These are phyloP conservation scores for Myxozyma mucilagina DNA, from an alignment of 805 yeast genomes.

Conservation along the genomic window DNA sequence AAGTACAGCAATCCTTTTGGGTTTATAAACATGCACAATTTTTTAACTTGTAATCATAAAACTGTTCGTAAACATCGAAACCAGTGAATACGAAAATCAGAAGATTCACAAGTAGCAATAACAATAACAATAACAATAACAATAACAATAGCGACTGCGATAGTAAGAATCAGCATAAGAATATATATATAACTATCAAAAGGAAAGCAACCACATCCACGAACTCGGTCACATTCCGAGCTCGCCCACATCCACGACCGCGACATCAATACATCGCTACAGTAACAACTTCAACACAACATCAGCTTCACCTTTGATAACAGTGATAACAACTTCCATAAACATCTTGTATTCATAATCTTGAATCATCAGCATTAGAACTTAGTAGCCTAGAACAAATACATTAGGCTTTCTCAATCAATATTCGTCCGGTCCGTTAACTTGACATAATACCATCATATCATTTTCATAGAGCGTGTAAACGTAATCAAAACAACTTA, in stretches of 20 bases:
- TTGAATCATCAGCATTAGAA: constrained; percentile 5
- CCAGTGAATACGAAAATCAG: no score
- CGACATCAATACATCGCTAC: no score
- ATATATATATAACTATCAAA: no score
- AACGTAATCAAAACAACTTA: background rate
- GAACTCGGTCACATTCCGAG: no score
- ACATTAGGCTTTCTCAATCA: background rate
- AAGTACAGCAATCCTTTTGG: no score
- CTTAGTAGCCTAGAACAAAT: background rate
- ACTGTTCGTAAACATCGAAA: no score
- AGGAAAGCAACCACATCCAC: no score
- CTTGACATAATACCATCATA: constrained; percentile 10
- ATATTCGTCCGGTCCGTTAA: constrained; percentile 6
- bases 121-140: no score
- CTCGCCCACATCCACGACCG: no score
- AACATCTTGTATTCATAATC: background rate
- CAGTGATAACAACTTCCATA: constrained; percentile 11
- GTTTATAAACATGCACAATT: background rate
- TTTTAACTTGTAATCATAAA: background rate
- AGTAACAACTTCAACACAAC: background rate
- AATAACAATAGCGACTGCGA: no score
- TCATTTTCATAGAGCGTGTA: constrained; percentile 10
- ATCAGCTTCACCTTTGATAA: constrained; percentile 1
- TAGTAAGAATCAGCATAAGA: no score
- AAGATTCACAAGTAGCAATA: no score